phyloP scores from a whole-genome alignment of 768 basidiomycete genomes.

The Podaxis sp. region DNA sequence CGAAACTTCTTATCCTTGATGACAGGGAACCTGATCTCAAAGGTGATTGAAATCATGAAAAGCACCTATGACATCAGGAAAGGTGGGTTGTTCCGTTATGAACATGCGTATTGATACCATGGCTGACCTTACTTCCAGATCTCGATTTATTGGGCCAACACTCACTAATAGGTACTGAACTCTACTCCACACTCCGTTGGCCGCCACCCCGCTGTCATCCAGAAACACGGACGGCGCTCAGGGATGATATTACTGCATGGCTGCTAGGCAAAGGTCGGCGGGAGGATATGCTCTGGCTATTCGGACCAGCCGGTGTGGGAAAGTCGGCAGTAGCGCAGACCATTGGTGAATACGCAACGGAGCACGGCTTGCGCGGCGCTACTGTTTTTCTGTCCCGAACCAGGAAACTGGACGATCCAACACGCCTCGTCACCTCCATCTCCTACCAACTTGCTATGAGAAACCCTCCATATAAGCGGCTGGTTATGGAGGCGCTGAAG shows the following conservation, averaged over 20 bases:
- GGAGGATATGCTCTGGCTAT: background rate
- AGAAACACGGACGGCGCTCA: background rate
- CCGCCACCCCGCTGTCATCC: conserved; percentile 11
- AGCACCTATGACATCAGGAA: no score
- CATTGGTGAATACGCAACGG: background rate
- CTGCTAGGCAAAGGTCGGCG: background rate
- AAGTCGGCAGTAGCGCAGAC: background rate
- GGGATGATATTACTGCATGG: background rate
- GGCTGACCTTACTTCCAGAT: no score
- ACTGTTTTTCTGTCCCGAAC: background rate
- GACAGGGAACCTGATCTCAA: no score
- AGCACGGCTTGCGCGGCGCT: background rate
- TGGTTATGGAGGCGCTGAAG: background rate
- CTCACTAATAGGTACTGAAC: background rate
- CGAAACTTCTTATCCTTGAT: no score
- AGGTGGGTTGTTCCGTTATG: no score
- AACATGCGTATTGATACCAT: no score
- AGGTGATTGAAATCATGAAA: no score
- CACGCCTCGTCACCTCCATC: background rate
- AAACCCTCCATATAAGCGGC: background rate
- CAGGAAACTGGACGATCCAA: background rate
- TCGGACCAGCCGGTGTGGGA: background rate
- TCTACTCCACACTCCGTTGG: conserved; percentile 19
- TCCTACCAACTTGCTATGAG: background rate
- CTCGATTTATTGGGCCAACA: no score